These are phyloP conservation scores for Nothomitra cinnamomea DNA, from an alignment of 2,329 filamentous ascomycete genomes.

Conservation along the genomic window DNA sequence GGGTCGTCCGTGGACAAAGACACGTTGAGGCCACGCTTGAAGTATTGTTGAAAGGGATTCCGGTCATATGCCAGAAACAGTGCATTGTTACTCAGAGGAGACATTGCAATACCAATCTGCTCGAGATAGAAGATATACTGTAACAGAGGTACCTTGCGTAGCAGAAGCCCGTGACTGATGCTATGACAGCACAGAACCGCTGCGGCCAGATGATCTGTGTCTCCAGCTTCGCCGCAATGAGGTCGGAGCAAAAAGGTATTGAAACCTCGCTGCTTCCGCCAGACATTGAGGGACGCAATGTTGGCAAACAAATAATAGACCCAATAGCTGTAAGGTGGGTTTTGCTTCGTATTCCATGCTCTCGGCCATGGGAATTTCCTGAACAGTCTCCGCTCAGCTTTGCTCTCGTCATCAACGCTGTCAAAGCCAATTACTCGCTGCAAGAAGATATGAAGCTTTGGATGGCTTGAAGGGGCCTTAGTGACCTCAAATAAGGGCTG, in stretches of 20 bases:
- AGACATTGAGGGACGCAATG: slow-evolving; percentile 79
- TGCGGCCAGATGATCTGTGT: slow-evolving; percentile 88
- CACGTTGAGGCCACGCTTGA: slow-evolving; percentile 85
- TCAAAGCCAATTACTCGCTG: slow-evolving; percentile 95
- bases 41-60: slow-evolving; percentile 92
- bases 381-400: slow-evolving; percentile 83
- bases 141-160: slow-evolving; percentile 83
- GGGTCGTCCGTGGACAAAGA: slow-evolving; percentile 94
- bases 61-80: slow-evolving; percentile 92
- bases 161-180: slow-evolving; percentile 83
- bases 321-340: slow-evolving; percentile 98
- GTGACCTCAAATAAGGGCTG: slow-evolving; percentile 91
- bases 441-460: slow-evolving; percentile 85
- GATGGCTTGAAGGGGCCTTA: slow-evolving; percentile 66
- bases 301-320: slow-evolving; percentile 96
- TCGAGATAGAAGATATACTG: slow-evolving; percentile 98
- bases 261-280: slow-evolving; percentile 80
- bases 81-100: slow-evolving; percentile 94
- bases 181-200: slow-evolving; percentile 87
- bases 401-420: slow-evolving; percentile 96
- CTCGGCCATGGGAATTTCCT: slow-evolving; percentile 86
- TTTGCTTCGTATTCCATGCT: slow-evolving; percentile 81
- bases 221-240: slow-evolving; percentile 91
- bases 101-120: slow-evolving; percentile 98
- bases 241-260: slow-evolving; percentile 88